Evolutionary conservation across 169 alveolate genomes (phyloP), one percentile per base, ranked within the genome.

Genomic region (Theileria luwenshuni): DNA sequence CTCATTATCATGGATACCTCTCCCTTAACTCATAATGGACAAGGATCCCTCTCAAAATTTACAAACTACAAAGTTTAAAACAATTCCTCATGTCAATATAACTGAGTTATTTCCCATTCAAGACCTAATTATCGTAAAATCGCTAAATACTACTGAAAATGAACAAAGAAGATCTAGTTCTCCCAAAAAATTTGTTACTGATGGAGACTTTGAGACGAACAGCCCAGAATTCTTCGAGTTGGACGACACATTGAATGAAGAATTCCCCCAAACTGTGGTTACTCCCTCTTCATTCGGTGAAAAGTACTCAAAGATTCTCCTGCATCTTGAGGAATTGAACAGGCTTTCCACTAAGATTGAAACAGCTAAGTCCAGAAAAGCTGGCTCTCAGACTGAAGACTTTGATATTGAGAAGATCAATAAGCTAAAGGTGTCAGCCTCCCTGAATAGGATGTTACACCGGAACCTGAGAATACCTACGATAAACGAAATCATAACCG

Each of bases 381-480:
- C 19, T 1, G 19, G 32, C 35, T 54, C 63, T 10, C 13, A 49
- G 15, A 19, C 3, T 12, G 69, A 67, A 17, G 28, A 10, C 32
- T 28, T 51, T 8, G 72, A n/a, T n/a, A 27, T 27, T 15, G 69
- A 43, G 33, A 67, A 67, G 67, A 67, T 67, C 8, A 49, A 32
- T 8, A 41, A 25, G 27, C 51, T 79, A 23, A 65, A 74, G 3
- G 62, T 75, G 6, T 59, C 33, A 7, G 42, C 83, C 0, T 19
- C 47, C 8, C 41, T 79, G 21, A 33, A 10, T 27, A 13, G 73
- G 30, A 19, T 25, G 7, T 47, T 79, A n/a, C 30, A 54, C 47
- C 45, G 69, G 69, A 65, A 74, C 19, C 49, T 79, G 3, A 60
- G 86, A 13, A 61, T 65, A 2, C 86, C 86, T 6, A 79, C 83